phyloP scores from a whole-genome alignment of 1,139 yeast genomes.

The Pichia sorboxylosa region DNA sequence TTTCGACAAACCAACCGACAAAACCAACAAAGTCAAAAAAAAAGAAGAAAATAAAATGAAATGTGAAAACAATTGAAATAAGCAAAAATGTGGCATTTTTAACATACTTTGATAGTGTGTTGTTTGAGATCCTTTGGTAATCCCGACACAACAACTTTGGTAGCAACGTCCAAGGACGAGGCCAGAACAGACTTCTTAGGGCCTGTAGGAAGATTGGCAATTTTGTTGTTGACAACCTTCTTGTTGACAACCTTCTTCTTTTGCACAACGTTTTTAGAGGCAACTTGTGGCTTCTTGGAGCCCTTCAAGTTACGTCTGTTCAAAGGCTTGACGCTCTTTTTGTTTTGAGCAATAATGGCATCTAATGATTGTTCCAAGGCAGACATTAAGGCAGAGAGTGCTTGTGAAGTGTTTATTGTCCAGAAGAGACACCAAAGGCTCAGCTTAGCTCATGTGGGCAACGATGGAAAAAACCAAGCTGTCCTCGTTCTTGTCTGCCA shows the following conservation, averaged over 20 bases:
- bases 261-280: constrained; percentile 7
- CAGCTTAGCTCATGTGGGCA: too few species aligned
- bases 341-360: constrained; percentile 69
- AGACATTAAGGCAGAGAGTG: constrained; percentile 36
- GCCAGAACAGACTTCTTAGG: constrained; percentile 5
- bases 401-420: too few species aligned
- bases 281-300: constrained; percentile 18
- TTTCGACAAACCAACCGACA: too few species aligned
- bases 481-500: too few species aligned
- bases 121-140: constrained; percentile 71
- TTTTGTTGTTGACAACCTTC: neutral
- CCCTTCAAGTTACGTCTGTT: constrained; percentile 26
- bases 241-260: neutral
- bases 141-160: constrained; percentile 66
- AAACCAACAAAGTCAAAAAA: too few species aligned
- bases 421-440: too few species aligned
- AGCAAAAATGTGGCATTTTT: too few species aligned
- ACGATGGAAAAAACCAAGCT: too few species aligned
- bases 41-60: neutral
- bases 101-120: constrained; percentile 78
- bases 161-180: constrained; percentile 40
- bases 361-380: constrained; percentile 89
- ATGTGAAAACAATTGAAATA: constrained; percentile 1
- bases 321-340: constrained; percentile 11
- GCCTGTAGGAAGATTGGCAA: neutral